Evolutionary conservation across 2,329 filamentous ascomycete genomes (phyloP).

Genomic region (Phaeosphaeria sp.): DNA sequence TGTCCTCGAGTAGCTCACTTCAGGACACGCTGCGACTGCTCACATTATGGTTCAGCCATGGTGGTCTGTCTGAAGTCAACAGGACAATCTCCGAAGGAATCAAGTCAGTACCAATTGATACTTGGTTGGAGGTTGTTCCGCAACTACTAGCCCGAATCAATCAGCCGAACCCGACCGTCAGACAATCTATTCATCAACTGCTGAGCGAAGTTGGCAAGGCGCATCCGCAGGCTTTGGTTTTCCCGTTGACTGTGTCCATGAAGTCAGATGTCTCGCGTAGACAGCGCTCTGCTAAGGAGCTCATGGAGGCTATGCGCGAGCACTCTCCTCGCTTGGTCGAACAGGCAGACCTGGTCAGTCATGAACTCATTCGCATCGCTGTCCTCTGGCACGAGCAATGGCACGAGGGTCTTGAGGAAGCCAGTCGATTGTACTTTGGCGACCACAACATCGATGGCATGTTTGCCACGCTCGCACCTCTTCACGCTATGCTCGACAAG

Average conservation of each 20-base stretch:
- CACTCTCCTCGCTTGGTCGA: slow-evolving; percentile 93
- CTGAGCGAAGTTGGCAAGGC: slow-evolving; percentile 91
- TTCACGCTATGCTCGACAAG: slow-evolving; percentile 88
- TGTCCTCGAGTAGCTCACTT: slow-evolving; percentile 89
- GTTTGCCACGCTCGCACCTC: slow-evolving; percentile 86
- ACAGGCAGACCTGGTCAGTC: slow-evolving; percentile 92
- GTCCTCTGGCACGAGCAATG: slow-evolving; percentile 99
- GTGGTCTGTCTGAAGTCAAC: slow-evolving; percentile 87
- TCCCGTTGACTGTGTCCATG: slow-evolving; percentile 96
- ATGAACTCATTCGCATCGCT: slow-evolving; percentile 94
- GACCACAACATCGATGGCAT: slow-evolving; percentile 98
- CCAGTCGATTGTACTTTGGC: slow-evolving; percentile 93
- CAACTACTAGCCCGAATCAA: slow-evolving; percentile 98
- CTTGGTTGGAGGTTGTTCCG: slow-evolving; percentile 97
- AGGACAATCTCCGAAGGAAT: slow-evolving; percentile 88
- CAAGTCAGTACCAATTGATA: slow-evolving; percentile 90
- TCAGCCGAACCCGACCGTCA: slow-evolving; percentile 87
- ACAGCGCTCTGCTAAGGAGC: slow-evolving; percentile 85
- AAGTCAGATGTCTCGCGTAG: slow-evolving; percentile 89
- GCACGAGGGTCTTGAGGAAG: slow-evolving; percentile 98
- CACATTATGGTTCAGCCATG: slow-evolving; percentile 96
- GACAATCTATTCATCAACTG: slow-evolving; percentile 89
- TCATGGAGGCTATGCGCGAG: slow-evolving; percentile 98
- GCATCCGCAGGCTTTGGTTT: slow-evolving; percentile 95
- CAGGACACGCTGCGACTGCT: slow-evolving; percentile 93